Percentiles rank a stretch among this genome's conserved stretches.
Conservation (phyloP, 2,329 filamentous ascomycete species). For the Macroventuria anomochaeta region DNA sequence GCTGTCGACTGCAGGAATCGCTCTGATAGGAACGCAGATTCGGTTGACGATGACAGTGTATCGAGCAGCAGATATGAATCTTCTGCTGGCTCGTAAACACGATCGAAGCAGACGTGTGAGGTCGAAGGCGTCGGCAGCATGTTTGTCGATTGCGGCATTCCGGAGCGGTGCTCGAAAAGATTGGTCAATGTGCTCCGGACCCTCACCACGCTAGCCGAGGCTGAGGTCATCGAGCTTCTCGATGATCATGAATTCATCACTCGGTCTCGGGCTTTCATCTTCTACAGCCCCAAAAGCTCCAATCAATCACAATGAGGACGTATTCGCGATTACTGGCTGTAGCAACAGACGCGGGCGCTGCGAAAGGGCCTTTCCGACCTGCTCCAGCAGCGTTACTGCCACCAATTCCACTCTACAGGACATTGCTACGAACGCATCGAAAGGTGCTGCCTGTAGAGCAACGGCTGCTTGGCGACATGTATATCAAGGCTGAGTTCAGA, state of each 20-base stretch:
- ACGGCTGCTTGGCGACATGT: slow-evolving; percentile 87
- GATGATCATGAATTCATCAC: slow-evolving; percentile 21
- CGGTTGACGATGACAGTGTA: slow-evolving; percentile 76
- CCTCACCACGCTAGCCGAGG: slow-evolving; percentile 28
- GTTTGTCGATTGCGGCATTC: slow-evolving; percentile 18
- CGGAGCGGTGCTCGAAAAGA: slow-evolving; percentile 22
- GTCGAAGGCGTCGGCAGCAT: slow-evolving; percentile 97
- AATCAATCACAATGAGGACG: slow-evolving; percentile 35
- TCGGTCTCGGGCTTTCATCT: slow-evolving; percentile 2
- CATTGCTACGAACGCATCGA: slow-evolving; percentile 84
- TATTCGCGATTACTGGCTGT: slow-evolving; percentile 41
- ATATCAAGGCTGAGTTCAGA: slow-evolving; percentile 90
- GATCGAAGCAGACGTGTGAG: slow-evolving; percentile 85
- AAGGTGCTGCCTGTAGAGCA: slow-evolving; percentile 74
- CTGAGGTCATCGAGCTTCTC: slow-evolving; percentile 33
- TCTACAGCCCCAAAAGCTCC: not conserved
- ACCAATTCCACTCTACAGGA: slow-evolving; percentile 86
- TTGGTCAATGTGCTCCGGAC: slow-evolving; percentile 32
- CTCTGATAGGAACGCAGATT: slow-evolving; percentile 70
- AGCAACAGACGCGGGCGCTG: slow-evolving; percentile 45
- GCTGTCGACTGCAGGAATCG: slow-evolving; percentile 60
- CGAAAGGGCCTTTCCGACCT: slow-evolving; percentile 42
- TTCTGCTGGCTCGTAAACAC: slow-evolving; percentile 93
- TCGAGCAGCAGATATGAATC: slow-evolving; percentile 95
- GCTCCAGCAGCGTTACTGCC: slow-evolving; percentile 75